Conservation (phyloP, 2,329 filamentous ascomycete species). For the Exophiala lecanii-corni region DNA sequence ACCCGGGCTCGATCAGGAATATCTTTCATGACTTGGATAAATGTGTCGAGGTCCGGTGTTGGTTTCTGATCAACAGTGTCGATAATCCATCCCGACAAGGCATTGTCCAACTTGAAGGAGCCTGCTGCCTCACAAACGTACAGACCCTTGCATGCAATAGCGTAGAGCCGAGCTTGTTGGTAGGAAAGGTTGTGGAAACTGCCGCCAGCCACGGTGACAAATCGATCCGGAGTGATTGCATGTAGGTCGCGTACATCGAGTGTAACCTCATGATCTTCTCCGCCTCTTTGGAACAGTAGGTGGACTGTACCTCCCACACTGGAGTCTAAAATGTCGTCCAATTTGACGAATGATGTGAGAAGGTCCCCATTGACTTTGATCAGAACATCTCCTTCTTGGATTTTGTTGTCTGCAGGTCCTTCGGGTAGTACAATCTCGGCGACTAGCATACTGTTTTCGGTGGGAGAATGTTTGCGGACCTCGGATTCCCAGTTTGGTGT, state of each 20-base stretch:
- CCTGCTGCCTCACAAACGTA: constrained; percentile 93
- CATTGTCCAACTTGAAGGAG: constrained; percentile 89
- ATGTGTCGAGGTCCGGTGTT: constrained; percentile 79
- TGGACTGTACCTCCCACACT: constrained; percentile 75
- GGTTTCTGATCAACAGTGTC: constrained; percentile 89
- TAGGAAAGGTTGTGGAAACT: constrained; percentile 97
- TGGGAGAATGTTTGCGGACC: constrained; percentile 76
- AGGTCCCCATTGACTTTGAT: constrained; percentile 91
- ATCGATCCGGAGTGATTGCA: constrained; percentile 90
- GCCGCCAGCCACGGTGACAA: constrained; percentile 87
- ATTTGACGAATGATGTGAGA: constrained; percentile 83
- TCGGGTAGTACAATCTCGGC: constrained; percentile 91
- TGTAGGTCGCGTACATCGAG: constrained; percentile 85
- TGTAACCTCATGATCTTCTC: constrained; percentile 78
- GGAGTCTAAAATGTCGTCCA: constrained; percentile 88
- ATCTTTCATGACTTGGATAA: constrained; percentile 82
- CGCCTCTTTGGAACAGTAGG: constrained; percentile 81
- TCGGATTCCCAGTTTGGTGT: constrained; percentile 80
- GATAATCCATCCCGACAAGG: constrained; percentile 88
- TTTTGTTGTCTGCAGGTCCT: constrained; percentile 78
- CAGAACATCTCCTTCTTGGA: constrained; percentile 91
- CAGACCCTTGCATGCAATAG: constrained; percentile 84
- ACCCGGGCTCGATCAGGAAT: constrained; percentile 80
- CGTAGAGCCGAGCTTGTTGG: constrained; percentile 93
- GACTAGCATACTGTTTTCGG: constrained; percentile 94